These are phyloP conservation scores for Microbotryum intermedium DNA, from an alignment of 1,284 basidiomycete species.

Conservation along the genomic window DNA sequence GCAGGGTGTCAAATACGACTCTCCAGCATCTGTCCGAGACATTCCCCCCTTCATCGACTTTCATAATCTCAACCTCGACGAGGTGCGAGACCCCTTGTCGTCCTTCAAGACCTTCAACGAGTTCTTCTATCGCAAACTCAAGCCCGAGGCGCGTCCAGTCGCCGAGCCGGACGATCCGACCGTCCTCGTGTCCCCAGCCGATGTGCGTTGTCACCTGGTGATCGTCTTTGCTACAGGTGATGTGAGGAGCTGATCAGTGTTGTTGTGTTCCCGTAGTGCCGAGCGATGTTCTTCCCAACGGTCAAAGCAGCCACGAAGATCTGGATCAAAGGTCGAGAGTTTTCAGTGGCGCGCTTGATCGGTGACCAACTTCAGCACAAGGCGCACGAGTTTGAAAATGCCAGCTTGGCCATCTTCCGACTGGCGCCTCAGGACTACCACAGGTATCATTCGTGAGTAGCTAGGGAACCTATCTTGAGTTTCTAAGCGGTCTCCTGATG, in stretches of 20 bases:
- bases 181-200: slow-evolving; percentile 76
- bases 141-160: slow-evolving; percentile 67
- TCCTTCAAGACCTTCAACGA: slow-evolving; percentile 65
- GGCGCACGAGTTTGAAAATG: slow-evolving; percentile 61
- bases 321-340: slow-evolving; percentile 97
- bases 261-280: slow-evolving; percentile 46
- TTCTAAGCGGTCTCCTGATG: background rate
- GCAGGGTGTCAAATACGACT: slow-evolving; percentile 88
- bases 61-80: slow-evolving; percentile 71
- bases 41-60: slow-evolving; percentile 85
- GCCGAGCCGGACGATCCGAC: slow-evolving; percentile 62
- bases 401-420: slow-evolving; percentile 74
- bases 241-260: background rate
- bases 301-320: slow-evolving; percentile 74
- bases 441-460: slow-evolving; percentile 46
- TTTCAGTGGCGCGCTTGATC: slow-evolving; percentile 67
- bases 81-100: slow-evolving; percentile 48
- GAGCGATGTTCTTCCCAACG: slow-evolving; percentile 84
- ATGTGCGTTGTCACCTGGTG: slow-evolving; percentile 38
- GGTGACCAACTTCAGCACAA: slow-evolving; percentile 66
- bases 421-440: slow-evolving; percentile 94
- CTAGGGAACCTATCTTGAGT: background rate
- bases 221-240: too few species aligned
- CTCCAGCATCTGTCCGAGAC: slow-evolving; percentile 69
- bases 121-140: slow-evolving; percentile 82